Base-by-base conservation (phyloP, 305 asterid species). In the Fraxinus platypoda region DNA sequence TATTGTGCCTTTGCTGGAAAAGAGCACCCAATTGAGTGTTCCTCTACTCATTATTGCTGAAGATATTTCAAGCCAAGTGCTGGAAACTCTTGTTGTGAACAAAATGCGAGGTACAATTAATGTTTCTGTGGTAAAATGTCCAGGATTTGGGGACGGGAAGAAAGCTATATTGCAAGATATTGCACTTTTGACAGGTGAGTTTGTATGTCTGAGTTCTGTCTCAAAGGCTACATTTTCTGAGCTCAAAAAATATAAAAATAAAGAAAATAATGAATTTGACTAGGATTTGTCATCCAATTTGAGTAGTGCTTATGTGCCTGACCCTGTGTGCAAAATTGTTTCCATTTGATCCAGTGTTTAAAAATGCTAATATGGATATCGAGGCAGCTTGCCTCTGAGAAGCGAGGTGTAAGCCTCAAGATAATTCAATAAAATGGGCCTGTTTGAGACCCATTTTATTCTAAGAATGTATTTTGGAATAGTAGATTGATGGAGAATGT, bases 111-210 rank as follows among this genome's bases (percentile, higher is more conserved):
- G 59, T 3, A 49, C 6, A 49, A 49, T 49, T 49, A 49, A 49
- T 49, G 19, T 49, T 49, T 49, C 59, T 15, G 21, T 49, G 59
- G 19, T 49, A 15, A 49, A 49, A 49, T 49, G 59, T 49, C 59
- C 59, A 49, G 59, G 59, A 15, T 49, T 49, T 49, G 59, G 59
- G 59, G 59, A 49, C 21, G 59, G 59, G 59, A 49, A 49, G 59
- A 49, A 49, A 49, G 59, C 59, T 49, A 49, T 49, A 49, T 49
- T 49, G 59, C 59, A 49, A 49, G 62, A 52, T 84, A 91, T 96
- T 87, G 95, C 99, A n/a, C 94, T 94, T 49, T 89, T 96, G 97
- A 94, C 99, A 82, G 98, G 99, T 93, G 43, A 81, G 15, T 11
- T 81, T 82, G 46, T 25, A 70, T 81, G 59, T 68, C 17, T 81